Percentiles rank a stretch among this genome's conserved stretches.
Conservation (phyloP, 371 early-diverging fungal species). For the Circinella minor region DNA sequence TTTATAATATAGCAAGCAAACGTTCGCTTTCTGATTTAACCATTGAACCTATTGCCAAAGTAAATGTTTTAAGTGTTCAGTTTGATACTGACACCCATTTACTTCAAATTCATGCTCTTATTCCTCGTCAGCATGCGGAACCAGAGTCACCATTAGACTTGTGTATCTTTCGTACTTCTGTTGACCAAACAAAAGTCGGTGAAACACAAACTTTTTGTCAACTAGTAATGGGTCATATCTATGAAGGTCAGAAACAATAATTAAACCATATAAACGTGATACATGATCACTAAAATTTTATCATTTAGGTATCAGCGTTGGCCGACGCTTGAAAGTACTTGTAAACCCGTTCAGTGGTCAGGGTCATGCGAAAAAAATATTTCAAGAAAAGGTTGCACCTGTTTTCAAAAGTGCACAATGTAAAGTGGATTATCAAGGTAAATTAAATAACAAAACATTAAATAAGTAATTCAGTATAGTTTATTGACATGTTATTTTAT, state of each 20-base stretch:
- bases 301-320: slow-evolving; percentile 29
- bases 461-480: neutral
- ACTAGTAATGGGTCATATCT: slow-evolving; percentile 31
- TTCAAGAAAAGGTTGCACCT: slow-evolving; percentile 62
- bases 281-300: neutral
- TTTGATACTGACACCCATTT: slow-evolving; percentile 31
- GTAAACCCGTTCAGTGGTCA: slow-evolving; percentile 83
- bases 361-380: slow-evolving; percentile 64
- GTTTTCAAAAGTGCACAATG: slow-evolving; percentile 70
- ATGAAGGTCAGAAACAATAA: slow-evolving; percentile 26
- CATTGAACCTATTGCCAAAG: slow-evolving; percentile 40
- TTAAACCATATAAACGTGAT: too few species aligned
- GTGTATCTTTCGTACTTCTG: slow-evolving; percentile 38
- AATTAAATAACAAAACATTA: slow-evolving; percentile 11
- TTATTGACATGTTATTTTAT: neutral
- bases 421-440: slow-evolving; percentile 61
- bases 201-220: slow-evolving; percentile 37
- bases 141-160: slow-evolving; percentile 39
- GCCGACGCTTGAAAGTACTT: slow-evolving; percentile 59
- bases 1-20: slow-evolving; percentile 12
- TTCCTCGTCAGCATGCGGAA: slow-evolving; percentile 40
- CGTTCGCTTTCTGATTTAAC: slow-evolving; percentile 41
- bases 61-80: slow-evolving; percentile 32
- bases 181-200: slow-evolving; percentile 20
- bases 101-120: slow-evolving; percentile 38